Evolutionary conservation across 148 eudicot species (phyloP).

Genomic region (Arbutus unedo): DNA sequence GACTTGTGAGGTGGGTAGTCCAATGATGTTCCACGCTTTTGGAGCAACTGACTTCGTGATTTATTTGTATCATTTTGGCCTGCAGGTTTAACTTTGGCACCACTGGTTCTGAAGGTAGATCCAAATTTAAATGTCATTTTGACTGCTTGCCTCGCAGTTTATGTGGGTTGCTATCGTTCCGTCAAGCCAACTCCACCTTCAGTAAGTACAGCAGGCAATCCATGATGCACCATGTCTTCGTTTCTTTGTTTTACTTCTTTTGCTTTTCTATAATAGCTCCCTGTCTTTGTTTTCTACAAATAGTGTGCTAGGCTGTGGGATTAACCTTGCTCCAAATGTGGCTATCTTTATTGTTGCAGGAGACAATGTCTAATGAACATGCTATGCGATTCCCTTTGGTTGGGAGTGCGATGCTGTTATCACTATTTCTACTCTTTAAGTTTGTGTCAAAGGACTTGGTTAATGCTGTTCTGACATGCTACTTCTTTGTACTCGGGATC

Average conservation of each 20-base stretch:
- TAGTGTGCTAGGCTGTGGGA: background rate
- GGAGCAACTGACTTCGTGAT: background rate
- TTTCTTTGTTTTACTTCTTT: background rate
- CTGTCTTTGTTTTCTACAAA: no score
- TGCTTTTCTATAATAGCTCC: background rate
- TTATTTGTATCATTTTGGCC: background rate
- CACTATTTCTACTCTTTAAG: constrained; percentile 89
- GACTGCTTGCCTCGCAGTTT: constrained; percentile 91
- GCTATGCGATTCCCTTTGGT: constrained; percentile 98
- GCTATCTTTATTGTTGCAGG: constrained; percentile 45
- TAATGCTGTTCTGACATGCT: constrained; percentile 84
- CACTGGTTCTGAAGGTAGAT: constrained; percentile 81
- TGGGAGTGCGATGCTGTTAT: constrained; percentile 93
- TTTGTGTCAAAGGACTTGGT: constrained; percentile 94
- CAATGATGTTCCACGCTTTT: background rate
- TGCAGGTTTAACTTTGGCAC: constrained; percentile 85
- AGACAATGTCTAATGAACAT: constrained; percentile 96
- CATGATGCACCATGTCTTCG: background rate
- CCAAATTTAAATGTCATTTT: constrained; percentile 90
- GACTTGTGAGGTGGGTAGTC: background rate
- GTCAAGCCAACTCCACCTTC: constrained; percentile 97
- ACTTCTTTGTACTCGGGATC: constrained; percentile 91
- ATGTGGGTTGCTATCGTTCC: constrained; percentile 90
- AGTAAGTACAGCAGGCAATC: constrained; percentile 42
- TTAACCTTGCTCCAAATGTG: background rate